These are phyloP conservation scores for Saccharomycopsis crataegensis DNA, from an alignment of 1,139 yeast species.

Conservation along the genomic window DNA sequence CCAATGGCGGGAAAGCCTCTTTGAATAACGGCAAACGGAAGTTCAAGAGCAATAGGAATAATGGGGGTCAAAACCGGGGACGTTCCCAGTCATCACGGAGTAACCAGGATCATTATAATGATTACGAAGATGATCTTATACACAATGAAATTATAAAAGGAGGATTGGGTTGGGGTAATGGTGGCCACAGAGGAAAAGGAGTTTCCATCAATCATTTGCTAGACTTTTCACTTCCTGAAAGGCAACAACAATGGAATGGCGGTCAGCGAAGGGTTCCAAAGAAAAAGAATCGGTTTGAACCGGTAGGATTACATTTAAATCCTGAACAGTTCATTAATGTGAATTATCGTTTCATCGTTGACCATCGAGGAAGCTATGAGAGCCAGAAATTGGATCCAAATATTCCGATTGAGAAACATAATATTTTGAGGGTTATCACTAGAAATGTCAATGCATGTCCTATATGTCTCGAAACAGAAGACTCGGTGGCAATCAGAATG, in stretches of 20 bases:
- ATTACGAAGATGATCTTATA: too few species aligned
- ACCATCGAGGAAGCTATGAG: conserved; percentile 46
- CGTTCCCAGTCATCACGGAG: background rate
- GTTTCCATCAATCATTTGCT: conserved; percentile 58
- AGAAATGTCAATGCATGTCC: conserved; percentile 79
- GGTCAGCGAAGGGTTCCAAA: conserved; percentile 9
- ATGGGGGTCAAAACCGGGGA: background rate
- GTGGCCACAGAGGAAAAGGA: conserved; percentile 30
- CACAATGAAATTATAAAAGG: too few species aligned
- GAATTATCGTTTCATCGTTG: conserved; percentile 76
- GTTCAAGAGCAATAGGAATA: background rate
- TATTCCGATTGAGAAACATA: conserved; percentile 52
- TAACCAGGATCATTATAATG: too few species aligned
- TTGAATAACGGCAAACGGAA: too few species aligned
- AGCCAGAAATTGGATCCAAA: conserved; percentile 68
- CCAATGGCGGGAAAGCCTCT: too few species aligned
- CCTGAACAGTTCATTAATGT: conserved; percentile 75
- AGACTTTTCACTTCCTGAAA: conserved; percentile 52
- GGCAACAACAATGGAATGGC: conserved; percentile 28
- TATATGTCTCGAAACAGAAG: conserved; percentile 77
- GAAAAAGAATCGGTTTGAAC: conserved; percentile 3
- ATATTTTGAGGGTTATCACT: conserved; percentile 63
- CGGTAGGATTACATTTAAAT: conserved; percentile 35
- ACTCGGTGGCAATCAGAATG: conserved; percentile 88
- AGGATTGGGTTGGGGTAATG: too few species aligned